phyloP scores from a whole-genome alignment of 768 basidiomycete genomes.

The Phlebiopsis flavidoalba region DNA sequence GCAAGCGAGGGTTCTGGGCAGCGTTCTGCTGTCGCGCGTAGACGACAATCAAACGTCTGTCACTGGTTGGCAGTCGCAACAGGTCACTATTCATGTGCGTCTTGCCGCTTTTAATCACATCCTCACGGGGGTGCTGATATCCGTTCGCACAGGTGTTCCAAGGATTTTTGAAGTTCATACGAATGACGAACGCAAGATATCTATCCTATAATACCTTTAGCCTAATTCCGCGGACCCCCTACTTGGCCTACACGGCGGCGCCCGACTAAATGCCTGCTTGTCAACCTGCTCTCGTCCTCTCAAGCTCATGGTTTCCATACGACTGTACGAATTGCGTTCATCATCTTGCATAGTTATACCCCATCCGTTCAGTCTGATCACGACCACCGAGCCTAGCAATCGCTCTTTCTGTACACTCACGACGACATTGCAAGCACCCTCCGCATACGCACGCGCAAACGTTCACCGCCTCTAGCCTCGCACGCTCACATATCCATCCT shows the following conservation, averaged over 20 bases:
- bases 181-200: constrained; percentile 1
- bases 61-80: constrained; percentile 14
- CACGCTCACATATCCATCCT: constrained; percentile 1
- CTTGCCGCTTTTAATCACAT: background rate
- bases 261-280: background rate
- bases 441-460: constrained; percentile 1
- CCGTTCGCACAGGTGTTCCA: too few relatives aligned
- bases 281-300: background rate
- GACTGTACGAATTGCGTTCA: background rate
- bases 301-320: background rate
- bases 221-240: background rate
- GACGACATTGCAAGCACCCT: background rate
- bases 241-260: background rate
- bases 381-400: background rate
- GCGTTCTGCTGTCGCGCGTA: constrained; percentile 69
- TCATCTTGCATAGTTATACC: background rate
- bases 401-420: background rate
- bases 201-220: background rate
- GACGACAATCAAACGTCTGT: constrained; percentile 8
- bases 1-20: constrained; percentile 57
- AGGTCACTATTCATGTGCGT: background rate
- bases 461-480: background rate
- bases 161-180: background rate
- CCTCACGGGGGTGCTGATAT: background rate
- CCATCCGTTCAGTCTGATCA: background rate